phyloP scores from a whole-genome alignment of 106 monocot genomes.

The Triglochin maritima region DNA sequence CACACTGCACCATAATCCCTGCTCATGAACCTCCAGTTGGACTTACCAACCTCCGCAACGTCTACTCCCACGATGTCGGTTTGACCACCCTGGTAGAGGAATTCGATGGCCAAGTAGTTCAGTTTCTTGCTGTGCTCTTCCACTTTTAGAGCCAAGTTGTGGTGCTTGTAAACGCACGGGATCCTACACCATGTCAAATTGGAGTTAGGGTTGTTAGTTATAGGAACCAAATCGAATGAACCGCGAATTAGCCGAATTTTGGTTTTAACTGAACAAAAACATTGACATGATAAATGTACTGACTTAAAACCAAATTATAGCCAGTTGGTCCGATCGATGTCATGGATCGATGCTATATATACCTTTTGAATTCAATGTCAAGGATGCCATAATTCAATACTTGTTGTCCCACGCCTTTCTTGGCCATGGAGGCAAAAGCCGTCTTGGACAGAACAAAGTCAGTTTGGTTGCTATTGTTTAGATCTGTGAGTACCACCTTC shows the following conservation, averaged over 20 bases:
- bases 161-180: constrained; percentile 48
- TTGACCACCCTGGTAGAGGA: constrained; percentile 82
- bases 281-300: too few species aligned
- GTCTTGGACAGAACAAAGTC: constrained; percentile 44
- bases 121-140: constrained; percentile 55
- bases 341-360: background rate
- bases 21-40: constrained; percentile 55
- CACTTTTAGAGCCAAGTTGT: constrained; percentile 54
- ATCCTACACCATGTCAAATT: constrained; percentile 25
- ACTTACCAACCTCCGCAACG: constrained; percentile 8
- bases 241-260: too few species aligned
- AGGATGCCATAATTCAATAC: constrained; percentile 21
- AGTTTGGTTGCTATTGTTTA: constrained; percentile 35
- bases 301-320: too few species aligned
- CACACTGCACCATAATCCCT: constrained; percentile 54
- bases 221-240: too few species aligned
- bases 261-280: too few species aligned
- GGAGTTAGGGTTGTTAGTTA: too few species aligned
- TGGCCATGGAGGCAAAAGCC: constrained; percentile 59
- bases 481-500: constrained; percentile 57
- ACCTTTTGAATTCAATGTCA: constrained; percentile 76
- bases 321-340: too few species aligned
- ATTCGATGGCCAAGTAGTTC: constrained; percentile 39
- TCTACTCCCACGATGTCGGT: constrained; percentile 67
- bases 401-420: constrained; percentile 15